Base-by-base conservation (phyloP, 208 protist species). In the Leishmania martiniquensis region DNA sequence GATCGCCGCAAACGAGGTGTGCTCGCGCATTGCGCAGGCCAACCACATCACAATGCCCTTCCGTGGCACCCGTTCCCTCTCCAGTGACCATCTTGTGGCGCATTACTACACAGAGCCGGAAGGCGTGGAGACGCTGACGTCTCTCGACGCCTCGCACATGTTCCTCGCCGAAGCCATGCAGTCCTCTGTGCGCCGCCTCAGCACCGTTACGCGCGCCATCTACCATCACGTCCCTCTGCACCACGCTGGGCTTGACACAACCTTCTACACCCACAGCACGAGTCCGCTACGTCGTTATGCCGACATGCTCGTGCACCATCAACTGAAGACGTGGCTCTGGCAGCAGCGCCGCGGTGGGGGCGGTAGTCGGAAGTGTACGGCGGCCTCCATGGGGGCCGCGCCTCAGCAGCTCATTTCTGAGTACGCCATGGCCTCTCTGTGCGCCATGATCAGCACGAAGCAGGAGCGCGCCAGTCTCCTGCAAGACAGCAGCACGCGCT, bases 1-100 rank as follows among this genome's bases (percentile, higher is more conserved):
- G 94, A 97, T 97, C 44, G 94, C 94, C 20, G 94, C 94, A 0
- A 97, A 97, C 76, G 94, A 97, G 81, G 94, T 95, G 3, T 97
- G 94, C 82, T 96, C 94, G 39, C 91, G 94, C 37, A 82, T 97
- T 4, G 94, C 92, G 45, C 92, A 96, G 82, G 86, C 85, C 22
- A 80, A 96, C 57, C 81, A 87, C 59, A 39, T 97, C 37, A 32
- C 92, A 1, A 90, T 97, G 65, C 94, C 94, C 13, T 96, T 85
- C 77, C 89, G 94, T 25, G 94, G 92, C 51, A 97, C 94, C 59
- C 89, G 94, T 22, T 74, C 82, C 54, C 82, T 86, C 44, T 97
- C 94, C 29, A 88, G 75, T 68, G 90, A 96, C 42, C 94, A 97
- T 76, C 82, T 95, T 65, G 90, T 87, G 13, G 90, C 91, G 10